Evolutionary conservation across 2,329 filamentous ascomycete genomes (phyloP), one percentile per base, ranked within the genome.

Genomic region (Penicillium janthinellum): DNA sequence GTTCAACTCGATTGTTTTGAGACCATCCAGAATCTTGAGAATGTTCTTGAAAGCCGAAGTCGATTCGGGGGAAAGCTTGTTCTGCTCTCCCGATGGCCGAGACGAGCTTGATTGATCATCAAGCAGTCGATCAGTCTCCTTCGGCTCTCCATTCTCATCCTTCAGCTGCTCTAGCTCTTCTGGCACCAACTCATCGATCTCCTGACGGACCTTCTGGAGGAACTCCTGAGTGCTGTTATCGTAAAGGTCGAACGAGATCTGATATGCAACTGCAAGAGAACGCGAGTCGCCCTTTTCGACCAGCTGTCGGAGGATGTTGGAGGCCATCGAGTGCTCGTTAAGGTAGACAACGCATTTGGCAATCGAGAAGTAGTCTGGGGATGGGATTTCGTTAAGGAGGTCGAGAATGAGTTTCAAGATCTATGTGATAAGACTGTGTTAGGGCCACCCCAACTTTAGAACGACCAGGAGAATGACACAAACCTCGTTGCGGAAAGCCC

Each of bases 141-240:
- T 78, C 35, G 84, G 75, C 61, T 85, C 80, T 39, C 81, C 78
- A 61, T 73, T 77, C 14, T 84, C 79, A 31, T 83, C 80, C 41
- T 84, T 81, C 56, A 82, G 73, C 59, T 70, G 68, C 10, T 73
- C 69, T n/a, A 61, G 53, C 17, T 79, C 68, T 45, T 83, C 80
- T 3, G 77, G 74, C 7, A 78, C 67, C 53, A 79, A 72, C 12
- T 84, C 82, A 0, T 92, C 91, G 35, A 98, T 81, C 48, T 91
- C 88, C 59, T 90, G 87, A 71, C 94, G 88, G 47, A 99, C 91
- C 78, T 95, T 97, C 67, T 88, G 88, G 25, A 99, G 79, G 70
- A 99, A 99, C 74, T 98, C 95, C 71, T 99, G 95, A 0, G 95
- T 98, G 67, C 95, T 95, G 72, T 99, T 99, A 79, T 99, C 95